Conservation (phyloP, 2,329 filamentous ascomycete genomes). For the Graphiopsis chlorocephala region DNA sequence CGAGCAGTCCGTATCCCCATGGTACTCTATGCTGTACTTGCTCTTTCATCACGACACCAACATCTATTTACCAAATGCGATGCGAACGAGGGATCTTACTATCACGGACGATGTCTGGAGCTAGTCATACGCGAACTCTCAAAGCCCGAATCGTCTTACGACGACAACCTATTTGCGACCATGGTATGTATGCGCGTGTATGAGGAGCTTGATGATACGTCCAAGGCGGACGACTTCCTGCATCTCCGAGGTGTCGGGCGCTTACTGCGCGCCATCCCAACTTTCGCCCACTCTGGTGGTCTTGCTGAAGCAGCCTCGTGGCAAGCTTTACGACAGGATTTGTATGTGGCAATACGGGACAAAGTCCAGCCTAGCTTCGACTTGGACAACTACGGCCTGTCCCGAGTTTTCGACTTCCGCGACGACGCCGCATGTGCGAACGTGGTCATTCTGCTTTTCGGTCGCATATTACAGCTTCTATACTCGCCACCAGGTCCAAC, state of each 20-base stretch:
- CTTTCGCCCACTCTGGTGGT: constrained; percentile 40
- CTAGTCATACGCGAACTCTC: constrained; percentile 36
- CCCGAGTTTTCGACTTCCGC: constrained; percentile 36
- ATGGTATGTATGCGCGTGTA: constrained; percentile 37
- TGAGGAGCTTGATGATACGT: constrained; percentile 34
- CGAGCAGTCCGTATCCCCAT: constrained; percentile 34
- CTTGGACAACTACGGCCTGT: constrained; percentile 40
- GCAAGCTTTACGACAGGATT: constrained; percentile 43
- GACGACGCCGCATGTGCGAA: constrained; percentile 42
- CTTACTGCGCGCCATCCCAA: constrained; percentile 40
- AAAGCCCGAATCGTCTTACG: constrained; percentile 22
- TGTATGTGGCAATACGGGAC: constrained; percentile 40
- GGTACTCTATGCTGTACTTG: constrained; percentile 34
- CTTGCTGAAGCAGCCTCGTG: constrained; percentile 42
- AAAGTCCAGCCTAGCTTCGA: constrained; percentile 39
- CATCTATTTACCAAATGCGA: constrained; percentile 26
- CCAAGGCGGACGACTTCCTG: constrained; percentile 32
- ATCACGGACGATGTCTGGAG: constrained; percentile 36
- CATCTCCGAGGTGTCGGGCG: constrained; percentile 41
- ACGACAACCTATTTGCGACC: constrained; percentile 35
- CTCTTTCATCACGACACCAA: constrained; percentile 36
- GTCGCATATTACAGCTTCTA: constrained; percentile 34
- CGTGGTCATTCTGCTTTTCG: constrained; percentile 40
- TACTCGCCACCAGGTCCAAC: constrained; percentile 12
- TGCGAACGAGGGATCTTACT: constrained; percentile 32